These are phyloP conservation scores for Penicillium soppii DNA, from an alignment of 495 filamentous ascomycete species.

Conservation along the genomic window DNA sequence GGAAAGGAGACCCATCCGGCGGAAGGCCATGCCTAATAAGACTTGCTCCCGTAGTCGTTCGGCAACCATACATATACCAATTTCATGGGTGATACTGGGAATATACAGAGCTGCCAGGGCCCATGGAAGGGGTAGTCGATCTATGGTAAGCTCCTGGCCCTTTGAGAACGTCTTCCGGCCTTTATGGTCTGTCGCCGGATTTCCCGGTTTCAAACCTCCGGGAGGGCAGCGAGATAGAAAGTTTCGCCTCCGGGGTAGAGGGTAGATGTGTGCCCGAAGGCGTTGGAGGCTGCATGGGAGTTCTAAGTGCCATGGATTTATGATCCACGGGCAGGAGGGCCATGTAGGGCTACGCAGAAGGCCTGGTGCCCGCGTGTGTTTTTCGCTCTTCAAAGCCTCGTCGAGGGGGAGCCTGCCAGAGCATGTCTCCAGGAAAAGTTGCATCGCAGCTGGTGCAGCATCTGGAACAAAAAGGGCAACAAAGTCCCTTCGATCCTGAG, in stretches of 20 bases:
- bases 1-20: slow-evolving; percentile 4
- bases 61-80: not conserved
- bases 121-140: not conserved
- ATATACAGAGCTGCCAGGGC: not conserved
- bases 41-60: slow-evolving; percentile 3
- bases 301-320: not conserved
- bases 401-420: not conserved
- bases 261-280: not conserved
- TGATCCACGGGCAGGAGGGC: not conserved
- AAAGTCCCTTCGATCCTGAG: not conserved
- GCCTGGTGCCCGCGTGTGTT: not conserved
- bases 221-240: not conserved
- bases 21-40: slow-evolving; percentile 1
- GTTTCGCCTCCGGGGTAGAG: not conserved
- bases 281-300: not conserved
- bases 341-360: not conserved
- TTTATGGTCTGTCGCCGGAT: not conserved
- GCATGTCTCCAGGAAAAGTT: not conserved
- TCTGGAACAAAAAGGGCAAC: not conserved
- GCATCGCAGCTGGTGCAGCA: not conserved
- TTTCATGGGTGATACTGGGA: slow-evolving; percentile 4
- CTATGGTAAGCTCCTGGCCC: not conserved
- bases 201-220: too few species aligned
- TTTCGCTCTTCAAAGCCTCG: not conserved
- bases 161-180: not conserved